Conservation (phyloP, 257 asterid species). For the Przewalskia tangutica region DNA sequence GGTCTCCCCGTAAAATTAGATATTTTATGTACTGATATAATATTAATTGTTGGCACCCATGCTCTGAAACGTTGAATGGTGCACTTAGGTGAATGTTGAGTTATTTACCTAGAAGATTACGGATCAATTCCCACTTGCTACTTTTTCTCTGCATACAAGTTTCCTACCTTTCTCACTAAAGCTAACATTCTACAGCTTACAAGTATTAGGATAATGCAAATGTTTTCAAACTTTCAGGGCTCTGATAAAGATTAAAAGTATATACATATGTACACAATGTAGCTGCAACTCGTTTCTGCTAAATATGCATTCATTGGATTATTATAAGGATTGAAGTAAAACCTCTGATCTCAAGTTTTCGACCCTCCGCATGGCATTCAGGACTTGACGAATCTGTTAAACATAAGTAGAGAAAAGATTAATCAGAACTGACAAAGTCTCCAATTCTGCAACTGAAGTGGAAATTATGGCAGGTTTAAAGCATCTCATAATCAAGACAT, state of each 20-base stretch:
- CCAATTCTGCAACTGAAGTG: neutral
- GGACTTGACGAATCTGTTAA: constrained; percentile 68
- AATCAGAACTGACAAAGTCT: neutral
- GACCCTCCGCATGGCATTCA: constrained; percentile 76
- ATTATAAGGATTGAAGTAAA: constrained; percentile 17
- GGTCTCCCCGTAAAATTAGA: no score
- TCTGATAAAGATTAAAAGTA: neutral
- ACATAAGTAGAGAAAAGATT: neutral
- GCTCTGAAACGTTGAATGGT: no score
- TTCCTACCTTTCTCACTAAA: neutral
- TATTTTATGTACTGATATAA: no score
- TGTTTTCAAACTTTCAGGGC: neutral
- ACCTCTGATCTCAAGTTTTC: constrained; percentile 68
- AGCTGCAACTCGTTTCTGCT: neutral
- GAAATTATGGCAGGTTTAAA: neutral
- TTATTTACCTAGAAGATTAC: no score
- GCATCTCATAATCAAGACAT: neutral
- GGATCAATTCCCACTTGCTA: no score
- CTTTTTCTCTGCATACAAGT: neutral
- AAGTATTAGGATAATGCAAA: neutral
- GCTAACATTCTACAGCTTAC: neutral
- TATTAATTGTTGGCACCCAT: no score
- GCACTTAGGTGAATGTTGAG: no score
- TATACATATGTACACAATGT: neutral
- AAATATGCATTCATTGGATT: neutral